These are phyloP conservation scores for Cucurbita moschata DNA, from an alignment of 306 rosid species.

Conservation along the genomic window DNA sequence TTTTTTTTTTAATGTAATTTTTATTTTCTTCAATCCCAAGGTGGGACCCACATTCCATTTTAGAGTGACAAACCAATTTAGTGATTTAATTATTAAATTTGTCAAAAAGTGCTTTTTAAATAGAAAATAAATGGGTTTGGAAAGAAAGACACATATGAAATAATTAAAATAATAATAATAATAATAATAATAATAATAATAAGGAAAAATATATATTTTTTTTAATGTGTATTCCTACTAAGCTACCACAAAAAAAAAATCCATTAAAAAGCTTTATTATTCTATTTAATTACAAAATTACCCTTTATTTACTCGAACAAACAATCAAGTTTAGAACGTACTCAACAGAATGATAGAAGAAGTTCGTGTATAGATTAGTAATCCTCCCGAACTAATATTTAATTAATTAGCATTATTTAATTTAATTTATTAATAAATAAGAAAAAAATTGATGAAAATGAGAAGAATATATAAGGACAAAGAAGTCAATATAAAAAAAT, in stretches of 20 bases:
- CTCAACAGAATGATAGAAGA: too few relatives aligned
- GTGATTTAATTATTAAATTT: not conserved
- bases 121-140: not conserved
- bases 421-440: not conserved
- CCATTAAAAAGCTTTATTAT: not conserved
- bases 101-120: not conserved
- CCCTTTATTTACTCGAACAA: not conserved
- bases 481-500: not conserved
- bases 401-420: not conserved
- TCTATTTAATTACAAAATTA: not conserved
- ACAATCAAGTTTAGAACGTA: too few relatives aligned
- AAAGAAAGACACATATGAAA: too few relatives aligned
- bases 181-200: too few relatives aligned
- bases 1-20: too few relatives aligned
- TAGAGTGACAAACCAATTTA: not conserved
- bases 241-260: not conserved
- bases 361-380: too few relatives aligned
- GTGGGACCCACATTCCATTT: conserved; percentile 4
- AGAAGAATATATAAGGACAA: not conserved
- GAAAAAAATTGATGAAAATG: not conserved
- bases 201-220: not conserved
- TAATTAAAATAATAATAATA: too few relatives aligned
- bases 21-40: not conserved
- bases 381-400: too few relatives aligned
- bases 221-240: not conserved